Conservation (phyloP, 345 rosid species). For the Corymbia maculata region DNA sequence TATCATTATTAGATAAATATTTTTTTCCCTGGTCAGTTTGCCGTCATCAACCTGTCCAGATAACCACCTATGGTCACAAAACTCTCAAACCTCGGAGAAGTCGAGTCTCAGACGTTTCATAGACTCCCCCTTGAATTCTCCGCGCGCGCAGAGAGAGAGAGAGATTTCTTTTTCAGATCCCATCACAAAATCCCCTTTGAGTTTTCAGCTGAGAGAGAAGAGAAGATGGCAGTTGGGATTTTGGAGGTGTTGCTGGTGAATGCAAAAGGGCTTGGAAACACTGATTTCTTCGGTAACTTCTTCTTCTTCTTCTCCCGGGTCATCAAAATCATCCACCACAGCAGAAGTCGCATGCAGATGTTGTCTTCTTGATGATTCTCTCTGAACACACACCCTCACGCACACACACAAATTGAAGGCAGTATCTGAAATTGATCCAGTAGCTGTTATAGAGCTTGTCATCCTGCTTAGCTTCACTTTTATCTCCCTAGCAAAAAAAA, state of each 20-base stretch:
- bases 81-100: neutral
- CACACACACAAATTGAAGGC: neutral
- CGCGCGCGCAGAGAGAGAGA: neutral
- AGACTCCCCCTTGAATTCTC: neutral
- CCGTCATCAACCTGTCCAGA: neutral
- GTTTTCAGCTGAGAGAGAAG: neutral
- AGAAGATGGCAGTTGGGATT: constrained; percentile 56
- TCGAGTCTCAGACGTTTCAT: neutral
- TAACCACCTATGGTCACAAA: neutral
- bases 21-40: neutral
- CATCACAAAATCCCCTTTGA: neutral
- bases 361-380: neutral
- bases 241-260: constrained; percentile 55
- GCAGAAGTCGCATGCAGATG: neutral
- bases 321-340: neutral
- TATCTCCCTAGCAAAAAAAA: neutral
- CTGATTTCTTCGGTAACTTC: constrained; percentile 53
- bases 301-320: neutral
- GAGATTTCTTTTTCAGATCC: neutral
- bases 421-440: neutral
- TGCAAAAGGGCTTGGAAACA: constrained; percentile 56
- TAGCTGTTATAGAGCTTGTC: neutral
- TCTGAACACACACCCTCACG: neutral
- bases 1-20: neutral
- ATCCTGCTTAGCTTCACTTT: neutral